A percentile compares a stretch with the other conserved stretches of the same genome.
Evolutionary conservation across 495 filamentous ascomycete genomes (phyloP).

Genomic region (Achaetomiella virescens): DNA sequence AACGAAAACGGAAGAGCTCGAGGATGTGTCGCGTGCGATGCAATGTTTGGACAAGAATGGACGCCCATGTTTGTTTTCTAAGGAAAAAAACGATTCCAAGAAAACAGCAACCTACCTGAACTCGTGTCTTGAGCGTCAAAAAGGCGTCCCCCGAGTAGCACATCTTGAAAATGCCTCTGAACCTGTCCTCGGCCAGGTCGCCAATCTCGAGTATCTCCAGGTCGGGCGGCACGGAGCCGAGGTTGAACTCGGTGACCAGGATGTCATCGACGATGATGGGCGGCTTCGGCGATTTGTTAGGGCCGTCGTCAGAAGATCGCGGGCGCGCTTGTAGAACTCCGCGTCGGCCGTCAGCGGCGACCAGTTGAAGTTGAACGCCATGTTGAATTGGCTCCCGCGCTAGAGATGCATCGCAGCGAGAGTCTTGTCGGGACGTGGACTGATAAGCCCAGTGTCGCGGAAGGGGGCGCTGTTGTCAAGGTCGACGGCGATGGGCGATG

Average conservation of each 20-base stretch:
- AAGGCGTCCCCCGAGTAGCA: conserved; percentile 93
- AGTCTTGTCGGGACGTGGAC: not conserved
- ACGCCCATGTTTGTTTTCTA: not conserved
- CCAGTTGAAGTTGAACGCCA: conserved; percentile 99
- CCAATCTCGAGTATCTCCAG: conserved; percentile 96
- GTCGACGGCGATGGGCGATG: not conserved
- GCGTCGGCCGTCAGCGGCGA: conserved; percentile 94
- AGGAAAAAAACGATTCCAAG: not conserved
- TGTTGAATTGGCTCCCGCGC: conserved; percentile 45
- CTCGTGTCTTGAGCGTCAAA: conserved; percentile 85
- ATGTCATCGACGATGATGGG: conserved; percentile 99
- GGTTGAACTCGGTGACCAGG: conserved; percentile 93
- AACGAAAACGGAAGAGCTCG: no score
- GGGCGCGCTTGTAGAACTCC: conserved; percentile 79
- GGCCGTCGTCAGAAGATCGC: conserved; percentile 88
- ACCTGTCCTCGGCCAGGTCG: conserved; percentile 92
- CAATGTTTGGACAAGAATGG: no score
- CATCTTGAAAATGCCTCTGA: conserved; percentile 98
- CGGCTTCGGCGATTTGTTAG: conserved; percentile 98
- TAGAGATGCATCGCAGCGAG: conserved; percentile 29
- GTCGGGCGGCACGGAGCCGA: conserved; percentile 85
- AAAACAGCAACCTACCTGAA: conserved; percentile 57
- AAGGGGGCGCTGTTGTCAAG: conserved; percentile 1
- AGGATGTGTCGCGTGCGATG: no score
- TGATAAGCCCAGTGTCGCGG: conserved; percentile 17